Percentiles rank a stretch among this genome's conserved stretches.
Evolutionary conservation across 345 rosid genomes (phyloP).

Genomic region (Rhodamnia rubescens): DNA sequence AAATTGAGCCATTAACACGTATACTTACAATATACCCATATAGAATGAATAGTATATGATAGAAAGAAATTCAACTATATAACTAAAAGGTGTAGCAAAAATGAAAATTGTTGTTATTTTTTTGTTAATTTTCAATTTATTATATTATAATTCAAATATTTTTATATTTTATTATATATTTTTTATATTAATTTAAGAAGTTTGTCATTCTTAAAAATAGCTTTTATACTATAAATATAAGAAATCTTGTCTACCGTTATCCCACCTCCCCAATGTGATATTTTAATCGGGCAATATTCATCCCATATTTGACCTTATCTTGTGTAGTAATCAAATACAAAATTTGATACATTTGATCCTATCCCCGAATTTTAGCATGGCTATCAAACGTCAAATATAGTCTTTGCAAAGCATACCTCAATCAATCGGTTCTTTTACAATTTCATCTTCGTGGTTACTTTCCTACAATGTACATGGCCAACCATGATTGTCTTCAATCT

Average conservation of each 20-base stretch:
- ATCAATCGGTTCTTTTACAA: neutral
- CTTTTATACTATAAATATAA: neutral
- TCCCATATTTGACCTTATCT: fast-evolving
- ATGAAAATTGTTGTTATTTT: neutral
- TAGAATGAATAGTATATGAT: neutral
- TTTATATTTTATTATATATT: fast-evolving
- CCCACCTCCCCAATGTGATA: neutral
- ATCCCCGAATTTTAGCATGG: neutral
- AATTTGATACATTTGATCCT: neutral
- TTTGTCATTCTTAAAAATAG: neutral
- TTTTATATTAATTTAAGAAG: neutral
- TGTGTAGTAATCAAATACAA: fast-evolving
- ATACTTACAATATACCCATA: neutral
- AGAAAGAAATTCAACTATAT: neutral
- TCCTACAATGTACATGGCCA: neutral
- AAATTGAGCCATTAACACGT: too few species aligned
- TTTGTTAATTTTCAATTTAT: neutral
- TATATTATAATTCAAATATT: neutral
- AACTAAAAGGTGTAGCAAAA: neutral
- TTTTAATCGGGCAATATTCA: neutral
- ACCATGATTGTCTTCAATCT: neutral
- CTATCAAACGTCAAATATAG: neutral
- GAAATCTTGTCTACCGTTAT: neutral
- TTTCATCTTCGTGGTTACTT: neutral
- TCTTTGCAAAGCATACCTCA: neutral